A percentile compares a stretch with the other conserved stretches of the same genome.
Evolutionary conservation across 169 alveolate species (phyloP).

Genomic region (Cryptosporidium baileyi): DNA sequence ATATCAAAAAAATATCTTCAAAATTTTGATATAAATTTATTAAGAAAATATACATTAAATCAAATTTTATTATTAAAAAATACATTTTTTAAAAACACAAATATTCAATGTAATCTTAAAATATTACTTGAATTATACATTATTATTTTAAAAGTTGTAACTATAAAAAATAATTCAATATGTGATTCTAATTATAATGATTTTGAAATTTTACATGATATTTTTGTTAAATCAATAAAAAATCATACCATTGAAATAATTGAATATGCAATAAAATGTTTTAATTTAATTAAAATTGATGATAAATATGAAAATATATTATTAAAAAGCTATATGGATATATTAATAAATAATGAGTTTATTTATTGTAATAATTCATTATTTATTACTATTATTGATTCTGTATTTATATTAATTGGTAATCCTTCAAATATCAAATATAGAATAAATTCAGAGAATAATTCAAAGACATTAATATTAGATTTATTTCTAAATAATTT

Average conservation of each 20-base stretch:
- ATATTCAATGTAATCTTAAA: neutral
- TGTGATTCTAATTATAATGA: neutral
- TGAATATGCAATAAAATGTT: slow-evolving; percentile 1
- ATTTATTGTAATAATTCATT: neutral
- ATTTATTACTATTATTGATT: slow-evolving; percentile 8
- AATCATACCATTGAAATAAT: neutral
- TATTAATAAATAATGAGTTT: neutral
- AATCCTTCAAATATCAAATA: slow-evolving; percentile 50
- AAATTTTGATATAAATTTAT: neutral
- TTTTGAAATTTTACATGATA: neutral
- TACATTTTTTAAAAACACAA: neutral
- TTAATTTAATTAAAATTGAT: neutral
- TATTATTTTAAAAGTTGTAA: slow-evolving; percentile 14
- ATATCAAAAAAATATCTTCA: slow-evolving; percentile 27
- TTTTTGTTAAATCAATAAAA: neutral
- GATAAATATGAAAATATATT: neutral
- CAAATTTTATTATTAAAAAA: neutral
- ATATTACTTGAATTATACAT: neutral
- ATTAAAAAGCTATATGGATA: neutral
- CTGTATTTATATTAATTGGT: slow-evolving; percentile 13
- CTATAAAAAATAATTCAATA: slow-evolving; percentile 4
- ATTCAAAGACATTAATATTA: neutral
- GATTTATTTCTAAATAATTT: slow-evolving; percentile 21
- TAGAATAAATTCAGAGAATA: neutral
- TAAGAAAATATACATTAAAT: slow-evolving; percentile 15